Base-by-base conservation (phyloP, 768 basidiomycete genomes). In the Arthromyces matolae region DNA sequence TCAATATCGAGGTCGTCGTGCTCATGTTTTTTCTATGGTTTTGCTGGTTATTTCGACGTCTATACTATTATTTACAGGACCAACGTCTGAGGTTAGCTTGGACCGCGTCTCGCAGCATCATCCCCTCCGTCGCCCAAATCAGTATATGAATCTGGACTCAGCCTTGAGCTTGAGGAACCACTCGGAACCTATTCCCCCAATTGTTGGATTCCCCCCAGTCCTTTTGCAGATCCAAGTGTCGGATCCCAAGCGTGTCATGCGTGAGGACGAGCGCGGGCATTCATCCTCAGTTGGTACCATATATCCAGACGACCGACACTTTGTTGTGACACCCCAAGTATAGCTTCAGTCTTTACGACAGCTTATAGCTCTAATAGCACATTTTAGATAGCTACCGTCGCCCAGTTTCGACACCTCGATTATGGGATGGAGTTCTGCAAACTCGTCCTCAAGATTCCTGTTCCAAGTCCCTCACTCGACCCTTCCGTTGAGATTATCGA, bases 401-500 rank as follows among this genome's bases (percentile, higher is more conserved):
- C 37, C n/a, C 52, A 50, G 19, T 53, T 53, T 41, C 52, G 48
- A 4, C 42, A 42, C 22, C 33, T 50, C 29, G 48, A 53, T 31
- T 53, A 44, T 44, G 52, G 49, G 18, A 45, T 53, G 41, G 52
- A 53, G 39, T n/a, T 4, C 10, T 53, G 52, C 22, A 22, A 19
- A 6, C 28, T 53, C 20, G 23, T 29, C 16, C 22, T 48, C 8
- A 35, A 33, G 25, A 19, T 50, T 34, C 52, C 49, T 24, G 34
- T 34, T 10, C 23, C 33, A 19, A 36, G 29, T 10, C 36, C 44
- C 14, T 33, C 37, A 19, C 32, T 44, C 12, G 38, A 51, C 27
- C 45, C 45, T 12, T 19, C 34, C 16, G 12, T 38, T 14, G 19
- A 47, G 27, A 12, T 38, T 20, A 10, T 18, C 16, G 27, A 28